Evolutionary conservation across 192 early-diverging fungal species (phyloP), one percentile per base, ranked within the genome.

Genomic region (Martensiomyces pterosporus): DNA sequence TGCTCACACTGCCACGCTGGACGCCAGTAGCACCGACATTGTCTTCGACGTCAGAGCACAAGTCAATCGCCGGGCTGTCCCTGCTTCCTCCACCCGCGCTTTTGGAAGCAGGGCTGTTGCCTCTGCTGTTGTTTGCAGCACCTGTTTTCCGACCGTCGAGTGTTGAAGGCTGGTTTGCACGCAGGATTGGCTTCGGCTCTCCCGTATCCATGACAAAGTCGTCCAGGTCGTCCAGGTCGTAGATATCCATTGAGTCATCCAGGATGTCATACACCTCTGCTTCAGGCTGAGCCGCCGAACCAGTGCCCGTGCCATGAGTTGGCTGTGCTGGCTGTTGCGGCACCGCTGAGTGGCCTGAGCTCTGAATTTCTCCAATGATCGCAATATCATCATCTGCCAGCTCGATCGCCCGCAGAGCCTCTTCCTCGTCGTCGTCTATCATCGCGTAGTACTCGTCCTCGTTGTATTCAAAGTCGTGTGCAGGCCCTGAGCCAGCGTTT

Each of bases 141-240:
- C n/a, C n/a, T n/a, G n/a, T n/a, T n/a, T n/a, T n/a, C n/a, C n/a
- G n/a, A n/a, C n/a, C n/a, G n/a, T n/a, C n/a, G n/a, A n/a, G n/a
- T n/a, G n/a, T n/a, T n/a, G n/a, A n/a, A n/a, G n/a, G n/a, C n/a
- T n/a, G n/a, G n/a, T n/a, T n/a, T n/a, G n/a, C n/a, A n/a, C n/a
- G n/a, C n/a, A n/a, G n/a, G n/a, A n/a, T n/a, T n/a, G n/a, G n/a
- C n/a, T n/a, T n/a, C n/a, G n/a, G n/a, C n/a, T n/a, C n/a, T n/a
- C n/a, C n/a, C n/a, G n/a, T n/a, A n/a, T 36, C 34, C 10, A 39
- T 15, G 12, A 14, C 34, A 38, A 56, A 15, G 16, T 52, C 57
- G 13, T 45, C 49, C 43, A 60, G 44, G 37, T 61, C 66, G 21
- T 61, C 54, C 17, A 68, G 27, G 37, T 68, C 54, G 35, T 52